Evolutionary conservation across 495 filamentous ascomycete species (phyloP), one percentile per base, ranked within the genome.

Genomic region (Xylaria acuta): DNA sequence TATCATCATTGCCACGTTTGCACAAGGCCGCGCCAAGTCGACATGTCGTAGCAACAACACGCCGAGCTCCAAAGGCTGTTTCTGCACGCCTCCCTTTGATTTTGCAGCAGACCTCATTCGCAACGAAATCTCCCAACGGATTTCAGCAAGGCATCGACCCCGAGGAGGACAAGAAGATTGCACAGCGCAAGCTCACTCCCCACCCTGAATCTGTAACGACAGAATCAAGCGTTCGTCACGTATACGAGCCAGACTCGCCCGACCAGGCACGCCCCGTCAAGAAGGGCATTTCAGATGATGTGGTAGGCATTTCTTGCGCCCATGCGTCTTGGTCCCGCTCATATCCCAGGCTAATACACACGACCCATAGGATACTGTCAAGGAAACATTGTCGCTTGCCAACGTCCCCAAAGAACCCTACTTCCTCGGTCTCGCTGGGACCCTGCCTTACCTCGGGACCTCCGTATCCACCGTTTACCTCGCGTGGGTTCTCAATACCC

Each of bases 381-480:
- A 91, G 77, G 93, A 96, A n/a, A 96, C 95, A 14, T 97, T 99
- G 82, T 89, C 88, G 62, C 83, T 99, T 34, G 76, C 82, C 34
- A 86, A 85, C 4, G 95, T 98, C 30, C 96, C 96, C 41, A 88
- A 86, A 79, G 91, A 97, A 78, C 89, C 94, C 53, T 90, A 93
- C 69, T 86, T 86, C 76, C 87, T 99, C 72, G 97, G 96, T 60
- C 87, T 97, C 76, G 94, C 94, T 16, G 96, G 96, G 79, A 92
- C 97, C 4, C 72, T 98, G 16, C 96, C 96, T 5, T 99, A 99
- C 84, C 80, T 97, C 16, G 93, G 88, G 45, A 98, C 96, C 16
- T 97, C 95, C 2, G 73, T 95, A 20, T 87, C 92, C 47, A 97
- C 97, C n/a, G 88, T 97, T 70, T 94, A 90, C 79, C 90, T 97